These are phyloP conservation scores for Saccharomycopsis fodiens DNA, from an alignment of 805 yeast genomes.

Conservation along the genomic window DNA sequence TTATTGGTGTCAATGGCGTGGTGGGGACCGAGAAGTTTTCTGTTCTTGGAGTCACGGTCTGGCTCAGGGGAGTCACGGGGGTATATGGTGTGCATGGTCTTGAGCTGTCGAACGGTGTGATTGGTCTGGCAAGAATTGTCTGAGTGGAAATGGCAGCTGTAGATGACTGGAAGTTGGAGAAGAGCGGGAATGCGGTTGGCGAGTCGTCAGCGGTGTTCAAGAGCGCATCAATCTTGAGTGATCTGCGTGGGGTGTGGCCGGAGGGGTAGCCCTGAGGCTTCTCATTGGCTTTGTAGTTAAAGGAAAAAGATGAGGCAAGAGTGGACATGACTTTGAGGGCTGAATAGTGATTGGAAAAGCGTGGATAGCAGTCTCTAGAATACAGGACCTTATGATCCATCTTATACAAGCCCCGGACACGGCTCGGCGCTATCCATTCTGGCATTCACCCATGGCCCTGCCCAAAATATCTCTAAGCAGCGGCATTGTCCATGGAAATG, in stretches of 20 bases:
- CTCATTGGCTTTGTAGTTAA: not conserved
- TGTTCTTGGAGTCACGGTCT: slow-evolving; percentile 11
- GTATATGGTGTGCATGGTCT: slow-evolving; percentile 3
- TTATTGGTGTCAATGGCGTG: slow-evolving; percentile 14
- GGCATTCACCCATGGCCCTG: not conserved
- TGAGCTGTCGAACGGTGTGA: slow-evolving; percentile 14
- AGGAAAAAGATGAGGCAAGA: no score
- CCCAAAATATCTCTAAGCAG: no score
- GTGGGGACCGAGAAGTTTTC: slow-evolving; percentile 3
- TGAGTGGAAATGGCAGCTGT: slow-evolving; percentile 9
- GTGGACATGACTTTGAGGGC: no score
- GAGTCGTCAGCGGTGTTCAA: slow-evolving; percentile 12
- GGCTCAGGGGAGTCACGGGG: no score
- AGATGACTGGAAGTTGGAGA: slow-evolving; percentile 15
- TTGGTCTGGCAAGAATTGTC: slow-evolving; percentile 12
- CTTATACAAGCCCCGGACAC: no score
- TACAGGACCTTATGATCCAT: no score
- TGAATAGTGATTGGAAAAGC: no score
- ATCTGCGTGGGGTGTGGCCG: slow-evolving; percentile 14
- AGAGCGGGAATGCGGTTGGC: slow-evolving; percentile 16
- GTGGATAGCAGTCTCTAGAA: no score
- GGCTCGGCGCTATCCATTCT: not conserved
- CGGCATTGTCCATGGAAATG: not conserved
- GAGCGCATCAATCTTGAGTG: slow-evolving; percentile 16
- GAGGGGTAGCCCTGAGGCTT: not conserved